phyloP scores from a whole-genome alignment of 2,329 filamentous ascomycete genomes.

The Lecanoromycetidae sp. region DNA sequence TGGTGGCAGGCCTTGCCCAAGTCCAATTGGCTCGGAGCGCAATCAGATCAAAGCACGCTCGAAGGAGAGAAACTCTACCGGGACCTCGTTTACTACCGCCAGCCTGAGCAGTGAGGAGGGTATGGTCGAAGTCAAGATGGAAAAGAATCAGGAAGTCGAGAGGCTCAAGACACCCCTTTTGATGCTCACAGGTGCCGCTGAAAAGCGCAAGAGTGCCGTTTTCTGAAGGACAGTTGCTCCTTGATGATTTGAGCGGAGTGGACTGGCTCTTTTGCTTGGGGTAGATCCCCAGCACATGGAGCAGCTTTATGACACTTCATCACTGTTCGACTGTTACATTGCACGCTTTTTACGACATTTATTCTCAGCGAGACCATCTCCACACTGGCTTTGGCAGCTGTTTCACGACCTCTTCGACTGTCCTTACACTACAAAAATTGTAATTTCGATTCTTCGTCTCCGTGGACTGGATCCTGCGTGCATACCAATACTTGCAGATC shows the following conservation, averaged over 20 bases:
- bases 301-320: neutral
- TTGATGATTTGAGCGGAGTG: neutral
- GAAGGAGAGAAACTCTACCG: slow-evolving; percentile 42
- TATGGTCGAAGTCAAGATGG: slow-evolving; percentile 35
- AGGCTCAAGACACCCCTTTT: slow-evolving; percentile 77
- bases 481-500: neutral
- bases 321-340: slow-evolving; percentile 1
- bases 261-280: neutral
- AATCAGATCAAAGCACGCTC: slow-evolving; percentile 53
- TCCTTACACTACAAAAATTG: slow-evolving; percentile 12
- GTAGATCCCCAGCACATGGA: slow-evolving; percentile 6
- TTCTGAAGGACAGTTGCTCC: slow-evolving; percentile 33
- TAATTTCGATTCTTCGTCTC: slow-evolving; percentile 12
- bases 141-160: slow-evolving; percentile 30
- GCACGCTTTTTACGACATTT: slow-evolving; percentile 10
- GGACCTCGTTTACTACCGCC: slow-evolving; percentile 45
- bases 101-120: slow-evolving; percentile 55
- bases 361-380: slow-evolving; percentile 5
- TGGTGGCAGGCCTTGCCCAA: slow-evolving; percentile 65
- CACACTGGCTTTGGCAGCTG: slow-evolving; percentile 2
- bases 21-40: slow-evolving; percentile 73
- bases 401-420: slow-evolving; percentile 9
- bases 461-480: neutral
- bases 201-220: slow-evolving; percentile 72
- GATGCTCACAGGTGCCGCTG: slow-evolving; percentile 73